These are phyloP conservation scores for Chara braunii DNA, from an alignment of 139 green algal species.

Conservation along the genomic window DNA sequence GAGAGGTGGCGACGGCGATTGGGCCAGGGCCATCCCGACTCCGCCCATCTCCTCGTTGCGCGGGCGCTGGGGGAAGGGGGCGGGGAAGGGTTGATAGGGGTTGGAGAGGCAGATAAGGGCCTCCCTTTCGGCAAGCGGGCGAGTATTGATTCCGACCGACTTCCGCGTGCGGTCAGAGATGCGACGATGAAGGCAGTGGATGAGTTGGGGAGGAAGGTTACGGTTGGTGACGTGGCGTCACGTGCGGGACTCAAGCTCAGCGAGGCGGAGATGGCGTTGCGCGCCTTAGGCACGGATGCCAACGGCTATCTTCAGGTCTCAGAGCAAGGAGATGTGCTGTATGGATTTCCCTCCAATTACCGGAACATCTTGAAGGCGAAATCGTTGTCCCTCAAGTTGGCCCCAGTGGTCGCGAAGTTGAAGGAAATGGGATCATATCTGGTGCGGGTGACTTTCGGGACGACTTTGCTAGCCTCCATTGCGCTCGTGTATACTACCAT, in stretches of 20 bases:
- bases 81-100: no score
- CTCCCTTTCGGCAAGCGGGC: no score
- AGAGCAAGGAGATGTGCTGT: constrained; percentile 75
- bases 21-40: no score
- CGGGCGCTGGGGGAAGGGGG: no score
- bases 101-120: no score
- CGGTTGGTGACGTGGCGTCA: constrained; percentile 32
- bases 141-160: no score
- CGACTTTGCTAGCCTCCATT: constrained; percentile 70
- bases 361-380: constrained; percentile 47
- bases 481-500: constrained; percentile 72
- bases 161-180: constrained; percentile 3
- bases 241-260: constrained; percentile 27
- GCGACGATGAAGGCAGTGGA: constrained; percentile 27
- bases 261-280: constrained; percentile 62
- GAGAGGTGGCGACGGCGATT: no score
- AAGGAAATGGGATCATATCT: constrained; percentile 48
- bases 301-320: constrained; percentile 62
- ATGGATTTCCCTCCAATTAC: constrained; percentile 65
- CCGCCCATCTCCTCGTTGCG: no score
- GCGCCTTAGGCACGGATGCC: constrained; percentile 73
- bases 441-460: constrained; percentile 73
- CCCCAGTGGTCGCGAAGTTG: constrained; percentile 43
- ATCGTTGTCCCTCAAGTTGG: constrained; percentile 54
- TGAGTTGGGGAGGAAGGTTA: constrained; percentile 22